Base-by-base conservation (phyloP, 2,329 filamentous ascomycete genomes). In the Aureobasidium sp. region DNA sequence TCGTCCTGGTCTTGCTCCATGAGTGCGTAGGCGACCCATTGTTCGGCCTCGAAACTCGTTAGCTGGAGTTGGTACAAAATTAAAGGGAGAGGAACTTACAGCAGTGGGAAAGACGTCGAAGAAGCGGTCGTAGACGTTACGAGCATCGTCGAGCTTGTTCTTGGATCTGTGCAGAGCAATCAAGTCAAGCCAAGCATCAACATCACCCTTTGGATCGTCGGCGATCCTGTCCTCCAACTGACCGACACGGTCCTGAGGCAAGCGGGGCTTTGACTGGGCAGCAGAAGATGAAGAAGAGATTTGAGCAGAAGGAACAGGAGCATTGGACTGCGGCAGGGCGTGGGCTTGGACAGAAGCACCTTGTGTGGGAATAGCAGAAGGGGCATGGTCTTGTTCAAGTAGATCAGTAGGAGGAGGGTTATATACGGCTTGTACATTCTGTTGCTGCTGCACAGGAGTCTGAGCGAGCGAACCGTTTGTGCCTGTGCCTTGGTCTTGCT, bases 1-100 rank as follows among this genome's bases (percentile, higher is more conserved):
- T 96, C 90, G 68, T 96, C 91, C 62, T 91, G 81, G 66, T 91
- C 87, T 33, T 95, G 83, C 75, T 99, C 94, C 85, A 97, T 90
- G 66, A 90, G 87, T 49, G 91, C 85, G 75, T 92, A 97, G 50
- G 87, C 84, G 44, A 91, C 86, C 92, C 92, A 99, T 72, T 95
- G 83, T 65, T 96, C 90, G 64, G 90, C 92, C 94, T 97, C 68
- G 40, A 1, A 31, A 22, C 49, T 44, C 39, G 68, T 81, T 70
- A 79, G 75, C 66, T 59, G 64, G 53, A 45, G 22, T 39, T 17
- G 31, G 11, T 3, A 31, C 44, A 45, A 3, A 45, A 4, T 29
- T 27, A 40, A 27, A 45, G 42, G 45, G 45, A 31, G 42, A 44
- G 53, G 22, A 60, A 85, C 93, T 83, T 85, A 97, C 94, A 68